Evolutionary conservation across 2,329 filamentous ascomycete species (phyloP).

Genomic region (Venturia asperata): DNA sequence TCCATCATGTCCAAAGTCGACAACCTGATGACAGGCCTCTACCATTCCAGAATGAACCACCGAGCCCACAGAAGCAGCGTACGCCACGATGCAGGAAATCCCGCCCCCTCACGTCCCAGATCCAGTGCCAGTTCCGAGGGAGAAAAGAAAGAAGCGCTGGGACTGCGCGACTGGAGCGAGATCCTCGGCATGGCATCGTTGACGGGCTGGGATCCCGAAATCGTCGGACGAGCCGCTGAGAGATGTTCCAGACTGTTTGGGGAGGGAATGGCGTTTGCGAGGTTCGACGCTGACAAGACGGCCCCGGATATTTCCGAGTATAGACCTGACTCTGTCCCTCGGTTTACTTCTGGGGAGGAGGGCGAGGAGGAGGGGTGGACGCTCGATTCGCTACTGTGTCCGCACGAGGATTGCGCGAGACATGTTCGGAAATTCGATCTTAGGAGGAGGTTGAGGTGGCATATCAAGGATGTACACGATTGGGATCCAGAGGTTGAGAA

Average conservation of each 20-base stretch:
- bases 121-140: background rate
- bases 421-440: slow-evolving; percentile 25
- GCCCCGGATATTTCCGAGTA: background rate
- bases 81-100: background rate
- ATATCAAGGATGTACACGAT: slow-evolving; percentile 42
- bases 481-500: slow-evolving; percentile 41
- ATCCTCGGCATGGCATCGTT: slow-evolving; percentile 72
- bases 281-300: background rate
- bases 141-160: slow-evolving; percentile 27
- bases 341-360: no score
- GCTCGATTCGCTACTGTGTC: slow-evolving; percentile 27
- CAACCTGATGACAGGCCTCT: slow-evolving; percentile 60
- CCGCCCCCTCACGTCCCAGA: background rate
- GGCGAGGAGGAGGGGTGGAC: slow-evolving; percentile 21
- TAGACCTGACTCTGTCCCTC: background rate
- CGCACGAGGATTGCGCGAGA: slow-evolving; percentile 29
- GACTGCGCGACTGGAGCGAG: slow-evolving; percentile 73
- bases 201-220: slow-evolving; percentile 58
- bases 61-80: slow-evolving; percentile 20
- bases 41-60: slow-evolving; percentile 56
- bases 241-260: slow-evolving; percentile 71
- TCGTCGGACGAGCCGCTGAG: slow-evolving; percentile 61
- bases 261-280: slow-evolving; percentile 61
- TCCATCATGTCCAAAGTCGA: slow-evolving; percentile 66
- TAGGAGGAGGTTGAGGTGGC: slow-evolving; percentile 34